Conservation (phyloP, 768 basidiomycete species). For the Mycena amicta region DNA sequence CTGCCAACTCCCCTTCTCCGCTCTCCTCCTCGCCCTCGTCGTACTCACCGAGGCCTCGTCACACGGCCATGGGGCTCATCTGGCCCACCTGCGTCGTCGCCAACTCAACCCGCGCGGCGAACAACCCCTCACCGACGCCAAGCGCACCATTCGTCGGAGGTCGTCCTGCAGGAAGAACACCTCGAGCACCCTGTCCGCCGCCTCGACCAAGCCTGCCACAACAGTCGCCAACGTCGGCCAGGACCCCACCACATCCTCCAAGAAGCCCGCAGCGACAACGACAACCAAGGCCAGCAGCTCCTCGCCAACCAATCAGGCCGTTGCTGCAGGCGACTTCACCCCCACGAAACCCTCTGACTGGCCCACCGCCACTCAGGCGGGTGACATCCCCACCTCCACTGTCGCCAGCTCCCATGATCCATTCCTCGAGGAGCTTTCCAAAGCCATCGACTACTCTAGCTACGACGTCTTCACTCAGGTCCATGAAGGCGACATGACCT, state of each 20-base stretch:
- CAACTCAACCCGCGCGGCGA: constrained; percentile 26
- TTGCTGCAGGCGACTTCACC: constrained; percentile 20
- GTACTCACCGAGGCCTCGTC: constrained; percentile 26
- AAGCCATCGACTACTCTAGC: constrained; percentile 29
- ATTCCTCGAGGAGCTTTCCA: constrained; percentile 30
- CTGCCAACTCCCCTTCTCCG: constrained; percentile 26
- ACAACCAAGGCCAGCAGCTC: constrained; percentile 10
- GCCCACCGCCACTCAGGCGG: constrained; percentile 30
- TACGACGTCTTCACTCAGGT: constrained; percentile 26
- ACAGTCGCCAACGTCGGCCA: constrained; percentile 4
- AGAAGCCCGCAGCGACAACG: constrained; percentile 2
- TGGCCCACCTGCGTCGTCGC: constrained; percentile 27
- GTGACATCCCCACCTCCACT: constrained; percentile 26
- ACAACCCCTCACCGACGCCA: constrained; percentile 3
- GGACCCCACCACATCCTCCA: constrained; percentile 1
- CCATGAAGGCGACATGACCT: constrained; percentile 33
- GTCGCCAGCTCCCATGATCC: constrained; percentile 29
- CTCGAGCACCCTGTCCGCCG: not conserved
- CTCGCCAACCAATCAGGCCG: constrained; percentile 11
- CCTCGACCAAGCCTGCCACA: constrained; percentile 4
- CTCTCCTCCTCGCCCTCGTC: constrained; percentile 24
- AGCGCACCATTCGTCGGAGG: constrained; percentile 8
- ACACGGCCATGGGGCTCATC: constrained; percentile 21
- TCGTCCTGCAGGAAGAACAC: constrained; percentile 15
- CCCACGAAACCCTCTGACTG: constrained; percentile 27